Evolutionary conservation across 1,139 yeast species (phyloP).

Genomic region (Hansenula anomala): DNA sequence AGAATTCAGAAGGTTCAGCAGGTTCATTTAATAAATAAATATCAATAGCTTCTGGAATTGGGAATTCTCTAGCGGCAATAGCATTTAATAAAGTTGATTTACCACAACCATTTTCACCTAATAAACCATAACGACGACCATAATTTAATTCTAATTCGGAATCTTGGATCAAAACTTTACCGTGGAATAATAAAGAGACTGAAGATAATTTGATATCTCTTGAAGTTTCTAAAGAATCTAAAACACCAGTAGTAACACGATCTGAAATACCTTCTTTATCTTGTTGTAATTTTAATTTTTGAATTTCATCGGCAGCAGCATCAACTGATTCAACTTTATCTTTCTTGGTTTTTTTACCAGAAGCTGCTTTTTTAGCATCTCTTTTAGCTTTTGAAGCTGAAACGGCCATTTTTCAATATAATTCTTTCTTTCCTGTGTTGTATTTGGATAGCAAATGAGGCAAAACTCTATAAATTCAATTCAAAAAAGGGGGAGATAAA

Average conservation of each 20-base stretch:
- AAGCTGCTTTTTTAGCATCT: constrained; percentile 81
- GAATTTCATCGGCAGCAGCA: constrained; percentile 69
- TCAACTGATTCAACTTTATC: constrained; percentile 50
- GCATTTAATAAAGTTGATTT: constrained; percentile 92
- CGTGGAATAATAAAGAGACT: constrained; percentile 91
- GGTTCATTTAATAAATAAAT: constrained; percentile 93
- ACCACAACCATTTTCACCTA: constrained; percentile 99
- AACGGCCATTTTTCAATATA: constrained; percentile 18
- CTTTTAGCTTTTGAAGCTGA: constrained; percentile 97
- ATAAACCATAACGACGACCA: constrained; percentile 94
- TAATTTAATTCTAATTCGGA: constrained; percentile 87
- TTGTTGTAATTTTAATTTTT: constrained; percentile 84
- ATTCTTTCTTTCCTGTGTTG: not conserved
- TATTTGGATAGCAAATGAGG: no score
- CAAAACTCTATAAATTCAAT: no score
- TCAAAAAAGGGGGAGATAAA: no score
- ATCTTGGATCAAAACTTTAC: constrained; percentile 93
- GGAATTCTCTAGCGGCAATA: constrained; percentile 93
- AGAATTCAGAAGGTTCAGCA: constrained; percentile 86
- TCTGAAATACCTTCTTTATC: constrained; percentile 93
- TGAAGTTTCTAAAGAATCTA: constrained; percentile 82
- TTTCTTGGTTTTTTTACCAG: constrained; percentile 64
- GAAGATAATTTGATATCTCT: constrained; percentile 92
- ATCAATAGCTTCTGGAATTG: constrained; percentile 89
- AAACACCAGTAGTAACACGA: constrained; percentile 97